These are phyloP conservation scores for Nidula microcarpa DNA, from an alignment of 768 basidiomycete genomes.

Conservation along the genomic window DNA sequence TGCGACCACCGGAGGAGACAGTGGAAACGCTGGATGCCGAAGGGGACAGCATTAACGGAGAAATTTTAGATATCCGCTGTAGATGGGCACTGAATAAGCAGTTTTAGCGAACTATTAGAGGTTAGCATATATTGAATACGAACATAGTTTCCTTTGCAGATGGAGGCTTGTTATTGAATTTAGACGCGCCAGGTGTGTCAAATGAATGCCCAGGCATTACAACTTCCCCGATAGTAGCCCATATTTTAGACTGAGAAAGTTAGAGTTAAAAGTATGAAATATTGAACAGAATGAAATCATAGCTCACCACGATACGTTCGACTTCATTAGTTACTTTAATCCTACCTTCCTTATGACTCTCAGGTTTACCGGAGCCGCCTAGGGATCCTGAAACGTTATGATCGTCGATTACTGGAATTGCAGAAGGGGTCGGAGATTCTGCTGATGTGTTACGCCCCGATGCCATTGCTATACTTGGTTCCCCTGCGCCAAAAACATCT, in stretches of 20 bases:
- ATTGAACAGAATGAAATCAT: background rate
- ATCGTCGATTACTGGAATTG: too few relatives aligned
- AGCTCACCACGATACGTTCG: slow-evolving; percentile 60
- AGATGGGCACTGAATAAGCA: slow-evolving; percentile 45
- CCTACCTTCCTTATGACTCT: slow-evolving; percentile 13
- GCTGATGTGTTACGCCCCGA: too few relatives aligned
- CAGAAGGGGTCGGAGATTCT: too few relatives aligned
- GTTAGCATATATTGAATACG: slow-evolving; percentile 19
- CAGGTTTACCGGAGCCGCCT: too few relatives aligned
- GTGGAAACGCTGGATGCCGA: slow-evolving; percentile 52
- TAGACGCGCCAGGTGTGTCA: slow-evolving; percentile 15
- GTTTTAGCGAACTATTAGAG: background rate
- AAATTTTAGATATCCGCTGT: slow-evolving; percentile 47
- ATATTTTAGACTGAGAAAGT: slow-evolving; percentile 57
- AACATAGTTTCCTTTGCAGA: slow-evolving; percentile 63
- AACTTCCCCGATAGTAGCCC: slow-evolving; percentile 61
- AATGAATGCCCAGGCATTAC: slow-evolving; percentile 53
- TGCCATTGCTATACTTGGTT: too few relatives aligned
- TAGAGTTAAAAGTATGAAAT: background rate
- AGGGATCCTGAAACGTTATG: too few relatives aligned
- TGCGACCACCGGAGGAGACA: slow-evolving; percentile 18
- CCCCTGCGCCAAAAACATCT: too few relatives aligned
- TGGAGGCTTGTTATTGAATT: slow-evolving; percentile 24
- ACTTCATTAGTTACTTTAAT: slow-evolving; percentile 58
- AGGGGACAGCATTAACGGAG: slow-evolving; percentile 54